Percentiles rank a stretch among this genome's conserved stretches.
Evolutionary conservation across 768 basidiomycete species (phyloP).

Genomic region (Krasilnikovozyma curviuscula): DNA sequence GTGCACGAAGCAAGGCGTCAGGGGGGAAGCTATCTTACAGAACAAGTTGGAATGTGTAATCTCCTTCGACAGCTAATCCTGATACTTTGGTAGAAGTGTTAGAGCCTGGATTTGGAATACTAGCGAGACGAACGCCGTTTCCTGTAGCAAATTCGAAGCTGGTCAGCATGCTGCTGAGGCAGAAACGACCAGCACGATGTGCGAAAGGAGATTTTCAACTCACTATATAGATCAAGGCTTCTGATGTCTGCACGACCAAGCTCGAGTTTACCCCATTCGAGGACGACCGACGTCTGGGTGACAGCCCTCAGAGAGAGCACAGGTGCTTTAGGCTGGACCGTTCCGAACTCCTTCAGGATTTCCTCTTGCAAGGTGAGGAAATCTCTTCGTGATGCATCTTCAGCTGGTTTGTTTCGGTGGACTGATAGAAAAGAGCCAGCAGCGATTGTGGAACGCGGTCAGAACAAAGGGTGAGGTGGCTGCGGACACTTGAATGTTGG

Average conservation of each 20-base stretch:
- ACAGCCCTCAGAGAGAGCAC: slow-evolving; percentile 72
- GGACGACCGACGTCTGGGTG: slow-evolving; percentile 88
- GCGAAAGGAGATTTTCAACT: too few species aligned
- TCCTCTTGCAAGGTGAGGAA: slow-evolving; percentile 71
- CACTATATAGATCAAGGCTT: slow-evolving; percentile 79
- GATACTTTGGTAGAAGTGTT: slow-evolving; percentile 55
- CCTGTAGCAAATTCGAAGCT: too few species aligned
- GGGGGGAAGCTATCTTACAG: slow-evolving; percentile 32
- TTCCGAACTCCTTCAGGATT: slow-evolving; percentile 58
- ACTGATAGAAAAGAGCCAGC: too few species aligned
- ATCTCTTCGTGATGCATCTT: slow-evolving; percentile 55
- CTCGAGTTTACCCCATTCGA: slow-evolving; percentile 78
- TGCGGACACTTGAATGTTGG: too few species aligned
- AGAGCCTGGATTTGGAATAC: slow-evolving; percentile 58
- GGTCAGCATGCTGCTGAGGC: too few species aligned
- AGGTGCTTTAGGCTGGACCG: slow-evolving; percentile 46
- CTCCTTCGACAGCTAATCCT: slow-evolving; percentile 30
- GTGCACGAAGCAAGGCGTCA: background rate
- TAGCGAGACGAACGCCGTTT: slow-evolving; percentile 68
- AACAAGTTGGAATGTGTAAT: slow-evolving; percentile 86
- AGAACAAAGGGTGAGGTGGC: too few species aligned
- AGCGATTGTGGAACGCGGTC: too few species aligned
- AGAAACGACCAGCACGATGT: too few species aligned
- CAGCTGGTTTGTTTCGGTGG: slow-evolving; percentile 65
- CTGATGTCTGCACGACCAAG: slow-evolving; percentile 72